Percentiles rank a stretch among this genome's conserved stretches.
These are phyloP conservation scores for Quercus tomentella DNA, from an alignment of 331 rosid species.

Conservation along the genomic window DNA sequence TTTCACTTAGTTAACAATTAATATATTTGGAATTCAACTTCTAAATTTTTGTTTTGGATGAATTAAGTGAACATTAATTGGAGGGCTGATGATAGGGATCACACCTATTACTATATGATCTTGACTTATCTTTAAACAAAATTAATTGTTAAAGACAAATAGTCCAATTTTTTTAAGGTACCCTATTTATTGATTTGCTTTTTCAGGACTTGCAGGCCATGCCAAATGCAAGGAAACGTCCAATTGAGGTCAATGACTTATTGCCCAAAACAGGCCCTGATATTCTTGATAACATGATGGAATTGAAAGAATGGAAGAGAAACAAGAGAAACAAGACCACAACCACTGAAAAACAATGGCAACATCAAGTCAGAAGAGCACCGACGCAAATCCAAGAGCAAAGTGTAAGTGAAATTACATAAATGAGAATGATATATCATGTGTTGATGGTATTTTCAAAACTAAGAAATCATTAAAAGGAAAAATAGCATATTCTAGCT, in stretches of 20 bases:
- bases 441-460: no score
- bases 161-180: not conserved
- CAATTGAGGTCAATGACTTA: constrained; percentile 23
- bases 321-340: constrained; percentile 26
- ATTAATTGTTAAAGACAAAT: not conserved
- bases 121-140: not conserved
- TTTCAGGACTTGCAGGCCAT: constrained; percentile 25
- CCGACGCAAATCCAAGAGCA: constrained; percentile 22
- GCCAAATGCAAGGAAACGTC: constrained; percentile 41
- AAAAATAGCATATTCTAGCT: not conserved
- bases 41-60: not conserved
- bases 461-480: no score
- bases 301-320: constrained; percentile 23
- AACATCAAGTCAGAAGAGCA: not conserved
- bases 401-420: constrained; percentile 6
- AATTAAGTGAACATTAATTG: not conserved
- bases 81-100: not conserved
- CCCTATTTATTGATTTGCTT: not conserved
- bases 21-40: not conserved
- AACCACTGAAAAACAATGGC: constrained; percentile 32
- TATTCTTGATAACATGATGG: constrained; percentile 1
- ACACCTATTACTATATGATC: not conserved
- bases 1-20: not conserved
- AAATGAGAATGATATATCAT: not conserved
- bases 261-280: constrained; percentile 1